Conservation (phyloP, 768 basidiomycete species). For the Podaxis sp. region DNA sequence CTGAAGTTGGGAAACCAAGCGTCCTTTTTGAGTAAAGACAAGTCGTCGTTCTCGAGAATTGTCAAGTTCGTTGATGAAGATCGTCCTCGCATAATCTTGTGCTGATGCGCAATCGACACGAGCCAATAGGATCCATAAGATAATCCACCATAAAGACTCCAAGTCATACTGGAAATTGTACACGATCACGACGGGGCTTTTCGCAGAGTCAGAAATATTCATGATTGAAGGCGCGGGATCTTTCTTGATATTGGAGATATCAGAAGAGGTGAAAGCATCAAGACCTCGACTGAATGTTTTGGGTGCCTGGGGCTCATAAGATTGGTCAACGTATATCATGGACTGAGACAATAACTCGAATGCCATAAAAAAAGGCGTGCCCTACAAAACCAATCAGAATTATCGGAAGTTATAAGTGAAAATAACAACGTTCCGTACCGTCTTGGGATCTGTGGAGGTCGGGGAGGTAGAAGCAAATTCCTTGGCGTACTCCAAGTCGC, state of each 20-base stretch:
- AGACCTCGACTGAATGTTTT: not conserved
- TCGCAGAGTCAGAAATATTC: too few relatives aligned
- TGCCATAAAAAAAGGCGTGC: slow-evolving; percentile 15
- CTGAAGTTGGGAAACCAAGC: not conserved
- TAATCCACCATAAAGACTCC: slow-evolving; percentile 13
- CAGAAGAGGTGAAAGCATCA: too few relatives aligned
- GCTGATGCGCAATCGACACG: not conserved
- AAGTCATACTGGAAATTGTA: slow-evolving; percentile 7
- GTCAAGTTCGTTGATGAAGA: not conserved
- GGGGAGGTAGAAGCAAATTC: too few relatives aligned
- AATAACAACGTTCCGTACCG: too few relatives aligned
- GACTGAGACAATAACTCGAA: not conserved
- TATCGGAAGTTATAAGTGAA: not conserved
- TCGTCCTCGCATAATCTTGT: not conserved
- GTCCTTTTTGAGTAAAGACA: not conserved
- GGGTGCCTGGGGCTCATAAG: not conserved
- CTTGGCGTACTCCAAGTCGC: too few relatives aligned
- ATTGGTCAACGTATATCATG: not conserved
- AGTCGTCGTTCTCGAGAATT: not conserved
- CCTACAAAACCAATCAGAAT: not conserved
- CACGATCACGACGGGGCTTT: not conserved
- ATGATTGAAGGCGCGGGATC: too few relatives aligned
- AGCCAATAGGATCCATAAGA: not conserved
- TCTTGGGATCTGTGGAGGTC: too few relatives aligned
- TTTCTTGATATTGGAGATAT: too few relatives aligned